These are phyloP conservation scores for Phragmites australis DNA, from an alignment of 176 grass and related monocot genomes.

Conservation along the genomic window DNA sequence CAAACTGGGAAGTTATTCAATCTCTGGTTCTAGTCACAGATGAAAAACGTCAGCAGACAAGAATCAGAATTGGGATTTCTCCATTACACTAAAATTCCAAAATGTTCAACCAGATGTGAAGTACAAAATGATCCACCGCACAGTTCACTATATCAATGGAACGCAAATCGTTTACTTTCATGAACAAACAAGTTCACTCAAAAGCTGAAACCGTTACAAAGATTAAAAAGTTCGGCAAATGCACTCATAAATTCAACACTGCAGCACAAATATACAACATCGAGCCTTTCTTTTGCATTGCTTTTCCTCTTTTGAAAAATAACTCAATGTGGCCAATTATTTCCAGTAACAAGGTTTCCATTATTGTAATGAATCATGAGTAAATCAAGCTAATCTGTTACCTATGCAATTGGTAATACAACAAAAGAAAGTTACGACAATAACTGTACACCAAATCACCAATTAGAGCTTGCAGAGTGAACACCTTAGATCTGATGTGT, in stretches of 20 bases:
- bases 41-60: neutral
- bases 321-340: neutral
- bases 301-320: conserved; percentile 7
- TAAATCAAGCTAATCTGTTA: conserved; percentile 29
- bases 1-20: neutral
- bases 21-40: neutral
- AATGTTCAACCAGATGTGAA: neutral
- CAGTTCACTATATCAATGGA: conserved; percentile 1
- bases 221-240: neutral
- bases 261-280: neutral
- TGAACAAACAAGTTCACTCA: conserved; percentile 25
- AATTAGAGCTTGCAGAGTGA: conserved; percentile 24
- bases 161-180: conserved; percentile 8
- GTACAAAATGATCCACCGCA: conserved; percentile 18
- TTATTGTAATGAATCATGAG: neutral
- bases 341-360: neutral
- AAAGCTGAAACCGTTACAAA: conserved; percentile 1
- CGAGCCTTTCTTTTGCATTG: neutral
- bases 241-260: neutral
- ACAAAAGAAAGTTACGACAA: neutral
- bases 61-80: conserved; percentile 29
- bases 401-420: neutral
- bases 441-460: conserved; percentile 18
- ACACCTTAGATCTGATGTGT: conserved; percentile 78
- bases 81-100: neutral